Base-by-base conservation (phyloP, 1,284 basidiomycete genomes). In the Ceratobasidium theobromae region DNA sequence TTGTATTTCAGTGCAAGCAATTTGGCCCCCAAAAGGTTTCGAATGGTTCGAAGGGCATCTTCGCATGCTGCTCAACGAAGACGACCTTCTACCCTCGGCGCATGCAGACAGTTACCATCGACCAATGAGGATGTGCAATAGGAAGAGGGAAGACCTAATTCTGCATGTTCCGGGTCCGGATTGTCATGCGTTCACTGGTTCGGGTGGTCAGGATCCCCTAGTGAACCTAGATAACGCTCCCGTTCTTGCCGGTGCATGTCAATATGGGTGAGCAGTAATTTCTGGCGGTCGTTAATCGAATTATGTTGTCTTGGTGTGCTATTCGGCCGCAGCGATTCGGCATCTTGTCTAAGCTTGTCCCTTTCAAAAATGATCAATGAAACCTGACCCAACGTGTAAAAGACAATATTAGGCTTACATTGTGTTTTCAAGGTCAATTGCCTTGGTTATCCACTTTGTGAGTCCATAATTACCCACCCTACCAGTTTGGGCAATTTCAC, bases 1-100 rank as follows among this genome's bases (percentile, higher is more conserved):
- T 55, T 55, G 40, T 55, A 30, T 16, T 43, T 40, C 8, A 40
- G n/a, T 8, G 53, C 38, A 35, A 27, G 30, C 18, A 12, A 25
- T n/a, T 38, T 27, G 11, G 40, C 53, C 14, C 53, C 53, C n/a
- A 55, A 38, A 16, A 55, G 53, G 6, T 25, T 33, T 3, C 40
- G 35, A 43, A 55, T n/a, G 9, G 53, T 40, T 14, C 40, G 33
- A 18, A 55, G 53, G 4, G 53, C 38, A 18, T 55, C 53, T 12
- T 55, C 38, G 53, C 53, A 55, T 38, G 25, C 27, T 16, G 18
- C 53, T 14, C 53, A 25, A 41, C 40, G 53, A 28, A 55, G 53
- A 1, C 40, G 33, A 1, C n/a, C 25, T 28, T 38, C 21, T 25
- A 11, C 40, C 43, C 40, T 43, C 18, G 35, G 53, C 40, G 25